A percentile compares a stretch with the other conserved stretches of the same genome.
Conservation (phyloP, 148 eudicot species). For the Chenopodium berlandieri region DNA sequence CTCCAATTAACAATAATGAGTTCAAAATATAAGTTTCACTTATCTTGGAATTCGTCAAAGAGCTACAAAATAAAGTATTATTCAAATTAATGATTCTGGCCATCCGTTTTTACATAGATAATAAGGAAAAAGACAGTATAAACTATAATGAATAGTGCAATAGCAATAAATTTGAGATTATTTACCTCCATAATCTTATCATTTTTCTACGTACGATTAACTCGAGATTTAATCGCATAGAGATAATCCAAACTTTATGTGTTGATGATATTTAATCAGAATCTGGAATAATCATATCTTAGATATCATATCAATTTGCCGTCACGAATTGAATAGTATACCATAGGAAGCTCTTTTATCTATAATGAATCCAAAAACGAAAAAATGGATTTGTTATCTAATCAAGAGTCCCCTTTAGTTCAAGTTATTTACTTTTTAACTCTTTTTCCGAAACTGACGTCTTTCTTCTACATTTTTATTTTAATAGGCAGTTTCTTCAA, state of each 20-base stretch:
- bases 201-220: background rate
- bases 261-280: background rate
- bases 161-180: slow-evolving; percentile 8
- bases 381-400: too few relatives aligned
- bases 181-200: slow-evolving; percentile 12
- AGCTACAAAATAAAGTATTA: background rate
- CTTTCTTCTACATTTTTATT: background rate
- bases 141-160: slow-evolving; percentile 4
- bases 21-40: too few relatives aligned
- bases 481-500: too few relatives aligned
- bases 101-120: background rate
- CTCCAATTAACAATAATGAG: background rate
- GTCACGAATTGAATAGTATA: background rate
- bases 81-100: background rate
- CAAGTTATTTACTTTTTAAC: too few relatives aligned
- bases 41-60: background rate
- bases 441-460: too few relatives aligned
- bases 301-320: background rate
- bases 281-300: background rate
- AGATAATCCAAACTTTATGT: too few relatives aligned
- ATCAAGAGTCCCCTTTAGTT: too few relatives aligned
- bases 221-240: too few relatives aligned
- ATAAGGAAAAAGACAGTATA: background rate
- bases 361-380: too few relatives aligned
- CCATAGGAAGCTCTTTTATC: too few relatives aligned